Evolutionary conservation across 306 rosid species (phyloP), one percentile per base, ranked within the genome.

Genomic region (Astragalus glycyphyllos): DNA sequence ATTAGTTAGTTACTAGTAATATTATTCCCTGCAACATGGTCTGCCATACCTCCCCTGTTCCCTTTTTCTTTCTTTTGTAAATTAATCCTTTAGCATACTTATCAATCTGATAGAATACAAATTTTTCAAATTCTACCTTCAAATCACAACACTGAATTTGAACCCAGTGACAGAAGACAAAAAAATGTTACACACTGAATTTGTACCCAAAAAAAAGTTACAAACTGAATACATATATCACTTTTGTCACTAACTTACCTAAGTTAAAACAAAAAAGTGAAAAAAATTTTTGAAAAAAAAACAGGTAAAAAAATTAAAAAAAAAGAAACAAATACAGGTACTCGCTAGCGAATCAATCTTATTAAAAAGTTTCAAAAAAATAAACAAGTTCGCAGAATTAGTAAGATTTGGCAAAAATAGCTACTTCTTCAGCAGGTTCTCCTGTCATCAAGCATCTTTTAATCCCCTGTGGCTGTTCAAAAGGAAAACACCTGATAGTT

Each of bases 401-500:
- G 79, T 93, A 93, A 12, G 98, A 94, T 80, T 90, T 94, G 37
- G 97, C 95, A 73, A 94, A 90, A 72, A 94, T 86, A 58, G 98
- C 98, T 42, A 90, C 98, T 82, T 90, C 98, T 57, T 81, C 86
- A 4, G 97, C 95, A 62, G 88, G 79, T 42, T 89, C 80, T 67
- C 96, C 92, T 2, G 95, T 94, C 97, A 94, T 90, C 79, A 89
- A 72, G 83, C 98, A 92, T 50, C 63, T 76, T 79, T 91, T 90
- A 54, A 45, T 66, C 75, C 96, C 96, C 35, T 61, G 75, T 7
- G 97, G 88, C 80, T 90, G 97, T 40, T 90, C 88, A 66, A 94
- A 94, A 68, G 97, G 98, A 79, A 84, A 90, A 73, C 98, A 94
- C 85, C 98, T 87, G 32, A 94, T 84, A 69, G 98, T 94, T 71